Percentiles rank a stretch among this genome's conserved stretches.
These are phyloP conservation scores for Xylariaceae sp. DNA, from an alignment of 2,329 filamentous ascomycete species.

Conservation along the genomic window DNA sequence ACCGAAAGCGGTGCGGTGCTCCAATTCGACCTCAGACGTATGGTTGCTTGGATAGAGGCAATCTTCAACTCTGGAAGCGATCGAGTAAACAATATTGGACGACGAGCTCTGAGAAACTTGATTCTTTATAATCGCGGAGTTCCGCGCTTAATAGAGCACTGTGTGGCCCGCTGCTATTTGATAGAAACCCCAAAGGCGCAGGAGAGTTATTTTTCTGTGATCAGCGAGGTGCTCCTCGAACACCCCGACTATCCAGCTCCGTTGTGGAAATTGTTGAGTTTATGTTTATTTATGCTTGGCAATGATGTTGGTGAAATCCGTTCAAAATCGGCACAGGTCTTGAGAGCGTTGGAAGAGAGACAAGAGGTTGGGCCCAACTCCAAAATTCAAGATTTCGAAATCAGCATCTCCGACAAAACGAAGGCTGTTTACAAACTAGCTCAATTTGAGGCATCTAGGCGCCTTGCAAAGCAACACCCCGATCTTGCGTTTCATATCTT, in stretches of 20 bases:
- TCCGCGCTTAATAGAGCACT: slow-evolving; percentile 79
- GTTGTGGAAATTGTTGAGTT: slow-evolving; percentile 86
- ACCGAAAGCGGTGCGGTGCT: slow-evolving; percentile 84
- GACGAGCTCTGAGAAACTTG: slow-evolving; percentile 81
- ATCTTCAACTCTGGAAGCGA: slow-evolving; percentile 93
- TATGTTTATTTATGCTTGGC: slow-evolving; percentile 87
- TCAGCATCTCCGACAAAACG: slow-evolving; percentile 97
- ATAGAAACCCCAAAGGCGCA: slow-evolving; percentile 76
- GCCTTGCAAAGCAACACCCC: slow-evolving; percentile 80
- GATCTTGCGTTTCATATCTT: slow-evolving; percentile 91
- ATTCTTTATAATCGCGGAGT: slow-evolving; percentile 88
- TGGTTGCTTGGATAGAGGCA: slow-evolving; percentile 91
- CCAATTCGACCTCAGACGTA: slow-evolving; percentile 86
- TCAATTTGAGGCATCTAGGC: slow-evolving; percentile 92
- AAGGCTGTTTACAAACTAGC: slow-evolving; percentile 97
- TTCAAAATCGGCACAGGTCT: slow-evolving; percentile 77
- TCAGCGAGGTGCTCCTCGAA: slow-evolving; percentile 80
- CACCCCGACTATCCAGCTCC: slow-evolving; percentile 76
- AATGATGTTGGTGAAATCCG: slow-evolving; percentile 86
- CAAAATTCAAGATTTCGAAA: slow-evolving; percentile 94
- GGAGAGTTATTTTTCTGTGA: slow-evolving; percentile 92
- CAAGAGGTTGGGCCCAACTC: slow-evolving; percentile 70
- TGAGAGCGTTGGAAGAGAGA: slow-evolving; percentile 77
- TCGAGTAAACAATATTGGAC: slow-evolving; percentile 84
- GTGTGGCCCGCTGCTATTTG: slow-evolving; percentile 85